These are phyloP conservation scores for Spathaspora girioi DNA, from an alignment of 805 yeast genomes.

Conservation along the genomic window DNA sequence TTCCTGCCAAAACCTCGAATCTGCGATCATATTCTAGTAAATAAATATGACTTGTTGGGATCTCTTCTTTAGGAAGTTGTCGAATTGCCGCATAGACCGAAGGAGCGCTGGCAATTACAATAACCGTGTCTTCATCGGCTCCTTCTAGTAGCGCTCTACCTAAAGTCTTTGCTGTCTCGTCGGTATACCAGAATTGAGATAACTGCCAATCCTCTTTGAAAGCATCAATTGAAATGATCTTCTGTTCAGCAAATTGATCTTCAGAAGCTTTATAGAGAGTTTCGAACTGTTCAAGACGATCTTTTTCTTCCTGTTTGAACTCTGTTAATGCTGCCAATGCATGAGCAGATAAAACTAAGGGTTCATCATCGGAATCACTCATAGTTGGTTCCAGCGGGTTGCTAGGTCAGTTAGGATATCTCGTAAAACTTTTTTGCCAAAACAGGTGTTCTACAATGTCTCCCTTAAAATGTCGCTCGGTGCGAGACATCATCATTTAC, in stretches of 20 bases:
- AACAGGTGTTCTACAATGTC: neutral
- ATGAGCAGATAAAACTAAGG: slow-evolving; percentile 43
- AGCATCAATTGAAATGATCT: slow-evolving; percentile 55
- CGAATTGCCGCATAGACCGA: slow-evolving; percentile 84
- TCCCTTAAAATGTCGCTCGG: neutral
- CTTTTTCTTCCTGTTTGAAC: slow-evolving; percentile 62
- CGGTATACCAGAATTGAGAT: slow-evolving; percentile 88
- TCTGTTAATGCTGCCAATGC: slow-evolving; percentile 58
- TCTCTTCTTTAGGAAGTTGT: slow-evolving; percentile 37
- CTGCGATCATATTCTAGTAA: slow-evolving; percentile 77
- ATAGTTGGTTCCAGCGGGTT: neutral
- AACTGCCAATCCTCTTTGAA: slow-evolving; percentile 93
- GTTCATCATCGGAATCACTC: slow-evolving; percentile 42
- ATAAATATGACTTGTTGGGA: slow-evolving; percentile 70
- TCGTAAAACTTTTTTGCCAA: neutral
- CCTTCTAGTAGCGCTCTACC: slow-evolving; percentile 75
- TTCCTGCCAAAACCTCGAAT: slow-evolving; percentile 69
- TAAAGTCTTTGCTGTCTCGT: slow-evolving; percentile 62
- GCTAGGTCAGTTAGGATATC: neutral
- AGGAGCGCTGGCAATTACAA: slow-evolving; percentile 84
- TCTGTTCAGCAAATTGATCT: slow-evolving; percentile 40
- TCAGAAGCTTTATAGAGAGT: slow-evolving; percentile 56
- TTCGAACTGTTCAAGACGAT: slow-evolving; percentile 53
- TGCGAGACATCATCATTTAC: neutral
- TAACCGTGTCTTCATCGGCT: slow-evolving; percentile 65